Base-by-base conservation (phyloP, 2,329 filamentous ascomycete species). In the Neopestalotiopsis sp. region DNA sequence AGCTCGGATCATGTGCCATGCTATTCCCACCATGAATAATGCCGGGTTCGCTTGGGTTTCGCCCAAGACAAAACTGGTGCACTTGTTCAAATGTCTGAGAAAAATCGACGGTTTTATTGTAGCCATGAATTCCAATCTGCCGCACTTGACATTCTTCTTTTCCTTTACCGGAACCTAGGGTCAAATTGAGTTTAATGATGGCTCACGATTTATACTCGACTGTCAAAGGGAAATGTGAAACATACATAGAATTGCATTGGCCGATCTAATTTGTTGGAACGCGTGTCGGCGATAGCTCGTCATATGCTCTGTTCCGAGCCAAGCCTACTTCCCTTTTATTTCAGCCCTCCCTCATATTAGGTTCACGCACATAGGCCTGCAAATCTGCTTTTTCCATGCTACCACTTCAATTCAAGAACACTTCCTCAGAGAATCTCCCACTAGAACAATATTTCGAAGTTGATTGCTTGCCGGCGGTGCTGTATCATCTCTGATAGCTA, bases 401-500 rank as follows among this genome's bases (percentile, higher is more conserved):
- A 28, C 24, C 24, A 28, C 24, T 28, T 28, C 24, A 28, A 28
- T 28, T 28, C 24, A 28, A 28, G 24, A 28, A 28, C 24, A 28
- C 14, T 24, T 17, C n/a, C 32, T 17, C 0, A 62, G 10, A 13
- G 10, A 62, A 24, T 62, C 24, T 7, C 59, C 59, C 2, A 62
- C 59, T 5, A 62, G 59, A 24, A 62, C 59, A 40, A 62, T 62
- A 62, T 40, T 40, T 40, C 59, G 59, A 34, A 62, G n/a, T 32
- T 62, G 59, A 24, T 24, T 40, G n/a, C 28, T 34, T 34, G 32
- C 1, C 5, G 2, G 28, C 5, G n/a, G 28, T 40, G 32, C 42
- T n/a, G 14, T 1, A 12, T 17, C n/a, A 62, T 62, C 59, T 62
- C 1, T 32, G 4, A 62, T 62, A 24, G n/a, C 32, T 38, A 62